phyloP scores from a whole-genome alignment of 805 yeast species.

The Osmozyma mogii region DNA sequence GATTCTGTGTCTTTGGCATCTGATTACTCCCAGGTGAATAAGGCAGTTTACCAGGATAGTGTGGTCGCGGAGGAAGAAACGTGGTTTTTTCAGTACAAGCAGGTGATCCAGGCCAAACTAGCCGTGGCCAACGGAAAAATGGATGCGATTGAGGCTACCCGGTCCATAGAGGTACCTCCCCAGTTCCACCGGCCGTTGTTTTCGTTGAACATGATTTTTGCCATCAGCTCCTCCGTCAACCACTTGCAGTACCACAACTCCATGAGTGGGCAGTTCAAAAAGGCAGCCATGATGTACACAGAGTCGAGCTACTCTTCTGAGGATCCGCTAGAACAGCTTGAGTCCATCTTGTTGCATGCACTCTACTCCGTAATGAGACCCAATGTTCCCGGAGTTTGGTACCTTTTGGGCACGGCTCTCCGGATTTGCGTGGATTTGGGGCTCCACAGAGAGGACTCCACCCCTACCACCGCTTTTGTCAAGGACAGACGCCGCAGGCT shows the following conservation, averaged over 20 bases:
- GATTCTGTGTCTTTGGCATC: conserved; percentile 54
- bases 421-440: conserved; percentile 81
- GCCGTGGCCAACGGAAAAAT: not conserved
- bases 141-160: conserved; percentile 2
- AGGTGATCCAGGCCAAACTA: conserved; percentile 14
- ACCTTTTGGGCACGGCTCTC: conserved; percentile 70
- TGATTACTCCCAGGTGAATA: conserved; percentile 41
- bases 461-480: conserved; percentile 41
- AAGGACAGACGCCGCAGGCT: conserved; percentile 51
- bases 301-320: conserved; percentile 47
- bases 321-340: conserved; percentile 64
- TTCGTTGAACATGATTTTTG: conserved; percentile 70
- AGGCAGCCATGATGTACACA: conserved; percentile 53
- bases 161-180: conserved; percentile 36
- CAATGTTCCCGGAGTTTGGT: conserved; percentile 90
- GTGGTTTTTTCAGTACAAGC: conserved; percentile 40
- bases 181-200: conserved; percentile 49
- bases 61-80: conserved; percentile 21
- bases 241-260: conserved; percentile 59
- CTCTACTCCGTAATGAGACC: conserved; percentile 82
- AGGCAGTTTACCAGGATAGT: conserved; percentile 10
- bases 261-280: conserved; percentile 62
- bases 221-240: conserved; percentile 70
- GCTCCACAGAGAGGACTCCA: conserved; percentile 54
- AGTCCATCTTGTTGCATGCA: conserved; percentile 61